Conservation (phyloP, 371 early-diverging fungal species). For the Chytridiales sp. region DNA sequence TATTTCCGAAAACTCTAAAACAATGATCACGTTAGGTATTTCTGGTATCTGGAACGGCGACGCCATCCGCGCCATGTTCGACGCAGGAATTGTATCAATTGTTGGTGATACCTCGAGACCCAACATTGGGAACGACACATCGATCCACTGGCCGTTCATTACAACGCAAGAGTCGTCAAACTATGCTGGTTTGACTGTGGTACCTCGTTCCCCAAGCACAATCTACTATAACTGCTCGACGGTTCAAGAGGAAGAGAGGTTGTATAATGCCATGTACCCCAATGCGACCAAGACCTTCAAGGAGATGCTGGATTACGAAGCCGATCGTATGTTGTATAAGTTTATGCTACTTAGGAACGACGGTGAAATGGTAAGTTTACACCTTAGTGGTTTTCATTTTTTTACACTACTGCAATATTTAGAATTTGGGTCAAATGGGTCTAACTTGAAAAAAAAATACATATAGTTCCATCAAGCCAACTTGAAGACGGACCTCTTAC, state of each 20-base stretch:
- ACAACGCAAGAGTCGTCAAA: conserved; percentile 6
- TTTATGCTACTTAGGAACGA: background rate
- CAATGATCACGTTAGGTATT: conserved; percentile 25
- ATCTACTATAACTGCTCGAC: conserved; percentile 8
- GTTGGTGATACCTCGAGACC: conserved; percentile 21
- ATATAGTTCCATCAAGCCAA: background rate
- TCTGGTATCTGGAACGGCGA: conserved; percentile 33
- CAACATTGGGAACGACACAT: background rate
- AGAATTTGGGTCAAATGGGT: background rate
- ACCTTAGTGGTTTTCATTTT: background rate
- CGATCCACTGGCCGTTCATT: conserved; percentile 13
- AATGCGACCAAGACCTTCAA: background rate
- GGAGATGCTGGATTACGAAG: background rate
- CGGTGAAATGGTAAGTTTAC: background rate
- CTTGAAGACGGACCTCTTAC: background rate
- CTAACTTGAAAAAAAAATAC: too few relatives aligned
- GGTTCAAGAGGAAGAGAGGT: background rate
- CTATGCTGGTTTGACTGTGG: conserved; percentile 12
- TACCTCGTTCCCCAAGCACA: background rate
- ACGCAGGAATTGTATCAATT: conserved; percentile 10
- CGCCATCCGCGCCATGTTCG: conserved; percentile 16
- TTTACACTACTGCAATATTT: background rate
- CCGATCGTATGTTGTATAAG: background rate
- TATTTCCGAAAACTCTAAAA: too few relatives aligned
- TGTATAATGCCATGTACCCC: background rate